Conservation (phyloP, 805 yeast species). For the Kodamaea fukazawae region DNA sequence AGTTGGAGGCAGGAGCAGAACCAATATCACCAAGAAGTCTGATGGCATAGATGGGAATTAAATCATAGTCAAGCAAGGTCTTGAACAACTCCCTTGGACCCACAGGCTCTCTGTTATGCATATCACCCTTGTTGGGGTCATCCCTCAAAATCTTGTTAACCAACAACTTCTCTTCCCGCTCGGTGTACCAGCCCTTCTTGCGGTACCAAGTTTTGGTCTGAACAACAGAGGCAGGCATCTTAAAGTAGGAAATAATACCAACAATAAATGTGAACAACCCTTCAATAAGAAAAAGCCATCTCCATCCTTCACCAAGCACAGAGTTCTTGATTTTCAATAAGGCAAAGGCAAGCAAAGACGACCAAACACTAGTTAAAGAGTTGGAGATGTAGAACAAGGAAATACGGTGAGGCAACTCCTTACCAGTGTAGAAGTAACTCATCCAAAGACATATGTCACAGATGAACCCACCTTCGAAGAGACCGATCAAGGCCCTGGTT, state of each 20-base stretch:
- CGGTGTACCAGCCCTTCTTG: constrained; percentile 29
- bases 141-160: constrained; percentile 29
- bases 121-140: constrained; percentile 31
- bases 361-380: constrained; percentile 44
- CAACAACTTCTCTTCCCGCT: constrained; percentile 26
- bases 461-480: constrained; percentile 35
- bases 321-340: constrained; percentile 41
- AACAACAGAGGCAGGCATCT: constrained; percentile 56
- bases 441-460: constrained; percentile 64
- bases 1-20: constrained; percentile 15
- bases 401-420: constrained; percentile 57
- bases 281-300: constrained; percentile 25
- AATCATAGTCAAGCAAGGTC: constrained; percentile 24
- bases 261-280: constrained; percentile 21
- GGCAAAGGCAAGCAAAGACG: constrained; percentile 52
- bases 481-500: constrained; percentile 23
- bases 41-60: constrained; percentile 27
- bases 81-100: constrained; percentile 17
- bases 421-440: constrained; percentile 61
- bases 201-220: constrained; percentile 19
- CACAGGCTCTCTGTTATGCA: constrained; percentile 29
- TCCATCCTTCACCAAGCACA: constrained; percentile 20
- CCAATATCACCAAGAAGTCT: constrained; percentile 23
- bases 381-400: constrained; percentile 60
- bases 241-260: constrained; percentile 21